Evolutionary conservation across 2,329 filamentous ascomycete genomes (phyloP), one percentile per base, ranked within the genome.

Genomic region (Mollisiaceae sp.): DNA sequence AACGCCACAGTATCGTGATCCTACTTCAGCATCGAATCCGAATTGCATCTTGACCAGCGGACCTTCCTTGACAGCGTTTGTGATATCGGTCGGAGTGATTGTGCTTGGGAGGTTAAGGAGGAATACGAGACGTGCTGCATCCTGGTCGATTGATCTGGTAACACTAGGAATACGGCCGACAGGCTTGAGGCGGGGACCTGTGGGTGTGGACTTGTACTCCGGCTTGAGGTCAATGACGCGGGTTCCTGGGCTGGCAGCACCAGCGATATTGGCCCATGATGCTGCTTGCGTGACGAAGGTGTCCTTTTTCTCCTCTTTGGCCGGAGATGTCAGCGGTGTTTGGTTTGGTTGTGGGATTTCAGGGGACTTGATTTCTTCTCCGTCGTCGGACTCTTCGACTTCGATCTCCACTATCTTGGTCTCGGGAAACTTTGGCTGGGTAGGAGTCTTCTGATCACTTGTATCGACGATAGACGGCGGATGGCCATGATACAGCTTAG

Each of bases 201-300:
- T 27, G 38, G 12, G 8, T 3, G 15, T 39, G 32, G 32, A 43
- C 24, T 47, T 47, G 36, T 36, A 63, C 3, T 62, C 45, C 5
- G 69, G 63, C 14, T 70, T 65, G 0, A 73, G 43, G 35, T 74
- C 67, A 55, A 75, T 68, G 12, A 67, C 55, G 18, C 45, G 58
- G 4, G 65, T 54, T 38, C 60, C 58, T 18, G 65, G 67, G 11
- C 5, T 24, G 2, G 71, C 68, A 15, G 57, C 58, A n/a, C 64
- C 63, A n/a, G 71, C 72, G 14, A 75, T 69, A 32, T 65, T 70
- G 15, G 73, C 73, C 73, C 73, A 75, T 14, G 73, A 72, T 15
- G 59, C 60, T 38, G 65, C 59, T 60, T 67, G 62, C 2, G 68
- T 60, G 20, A 59, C 45, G 45, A 62, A 65, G 38, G n/a, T 35